Conservation (phyloP, 139 green algal species). For the Pseudopediastrum boryanum region DNA sequence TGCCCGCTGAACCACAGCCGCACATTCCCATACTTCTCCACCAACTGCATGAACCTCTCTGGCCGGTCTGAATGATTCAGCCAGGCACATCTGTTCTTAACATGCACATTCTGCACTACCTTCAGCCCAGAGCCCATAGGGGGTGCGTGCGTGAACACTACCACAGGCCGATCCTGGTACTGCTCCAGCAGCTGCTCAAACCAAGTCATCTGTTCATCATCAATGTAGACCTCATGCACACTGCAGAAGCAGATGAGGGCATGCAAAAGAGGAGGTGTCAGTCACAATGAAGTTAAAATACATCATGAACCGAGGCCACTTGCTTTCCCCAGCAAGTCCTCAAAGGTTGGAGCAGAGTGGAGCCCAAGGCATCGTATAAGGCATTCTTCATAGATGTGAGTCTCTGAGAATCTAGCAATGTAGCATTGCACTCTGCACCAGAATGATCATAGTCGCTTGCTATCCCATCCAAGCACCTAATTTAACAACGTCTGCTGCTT, state of each 20-base stretch:
- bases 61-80: conserved; percentile 20
- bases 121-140: conserved; percentile 80
- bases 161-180: conserved; percentile 53
- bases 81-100: conserved; percentile 81
- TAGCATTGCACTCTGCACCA: no score
- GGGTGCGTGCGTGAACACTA: conserved; percentile 81
- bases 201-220: conserved; percentile 79
- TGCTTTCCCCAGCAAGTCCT: no score
- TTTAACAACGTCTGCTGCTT: no score
- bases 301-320: no score
- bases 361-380: no score
- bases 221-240: conserved; percentile 59
- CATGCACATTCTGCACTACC: conserved; percentile 79
- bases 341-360: no score
- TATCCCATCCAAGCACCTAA: no score
- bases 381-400: no score
- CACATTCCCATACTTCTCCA: conserved; percentile 66
- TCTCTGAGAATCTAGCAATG: no score
- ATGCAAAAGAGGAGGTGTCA: no score
- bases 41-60: conserved; percentile 69
- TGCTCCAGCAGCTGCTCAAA: conserved; percentile 56
- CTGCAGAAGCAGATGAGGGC: not conserved
- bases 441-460: no score
- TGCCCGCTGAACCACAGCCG: conserved; percentile 75
- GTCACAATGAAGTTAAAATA: no score